Evolutionary conservation across 768 basidiomycete species (phyloP), one percentile per base, ranked within the genome.

Genomic region (Macrolepiota dolichaula): DNA sequence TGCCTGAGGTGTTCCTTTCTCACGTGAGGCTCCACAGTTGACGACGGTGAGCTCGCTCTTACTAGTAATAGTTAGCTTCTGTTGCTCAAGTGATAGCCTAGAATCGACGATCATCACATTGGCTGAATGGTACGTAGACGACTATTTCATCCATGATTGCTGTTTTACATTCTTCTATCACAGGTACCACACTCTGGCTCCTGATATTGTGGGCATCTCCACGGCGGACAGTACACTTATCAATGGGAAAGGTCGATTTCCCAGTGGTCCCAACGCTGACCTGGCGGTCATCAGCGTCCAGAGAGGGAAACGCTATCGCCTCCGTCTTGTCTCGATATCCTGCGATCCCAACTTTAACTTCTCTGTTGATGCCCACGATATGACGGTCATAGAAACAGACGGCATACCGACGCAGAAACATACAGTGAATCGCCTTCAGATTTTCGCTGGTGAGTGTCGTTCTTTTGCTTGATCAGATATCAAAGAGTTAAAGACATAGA

Each of bases 331-430:
- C 25, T 66, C 65, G 19, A 63, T 63, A 1, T 65, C 68, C 12
- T 69, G 67, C 61, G 61, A 66, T 15, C 77, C 65, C 71, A 73
- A 72, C 61, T 77, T 72, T 63, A 65, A 62, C 2, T 77, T 83
- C 71, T 77, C 74, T 4, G 81, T 83, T 61, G 78, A 81, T 44
- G 68, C 69, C 2, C 81, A 83, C 65, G 67, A 66, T 9, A 63
- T 82, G 62, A 66, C 58, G 27, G 71, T 83, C 62, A 73, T 76
- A 49, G 71, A 76, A 66, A 74, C 74, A 12, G 81, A 80, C 61
- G 77, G 78, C 42, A 67, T 71, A 9, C 68, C 71, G 15, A 71
- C 70, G 25, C 64, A 68, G 11, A 65, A 73, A 10, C 63, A 65
- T 19, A 64, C 63, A 13, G 80, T 81, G 3, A 75, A 78, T 54